phyloP scores from a whole-genome alignment of 1,139 yeast genomes.

The Dujonia santamariae region DNA sequence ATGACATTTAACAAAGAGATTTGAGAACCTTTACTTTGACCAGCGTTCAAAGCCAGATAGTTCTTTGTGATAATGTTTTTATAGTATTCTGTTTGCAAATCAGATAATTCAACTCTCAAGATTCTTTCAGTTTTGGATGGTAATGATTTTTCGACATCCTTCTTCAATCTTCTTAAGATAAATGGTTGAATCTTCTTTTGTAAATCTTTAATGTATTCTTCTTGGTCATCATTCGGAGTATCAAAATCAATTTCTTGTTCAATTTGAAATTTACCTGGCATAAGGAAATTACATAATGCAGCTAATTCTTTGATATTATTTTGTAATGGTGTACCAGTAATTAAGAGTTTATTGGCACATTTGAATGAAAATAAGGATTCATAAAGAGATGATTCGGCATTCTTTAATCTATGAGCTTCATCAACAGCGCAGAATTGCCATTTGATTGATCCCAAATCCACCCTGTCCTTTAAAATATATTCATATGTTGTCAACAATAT shows the following conservation, averaged over 20 bases:
- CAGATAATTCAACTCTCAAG: conserved; percentile 90
- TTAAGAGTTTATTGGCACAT: conserved; percentile 79
- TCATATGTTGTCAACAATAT: conserved; percentile 90
- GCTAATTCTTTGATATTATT: conserved; percentile 94
- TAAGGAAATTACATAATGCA: conserved; percentile 88
- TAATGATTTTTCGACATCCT: conserved; percentile 94
- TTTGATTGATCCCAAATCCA: conserved; percentile 73
- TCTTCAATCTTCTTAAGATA: conserved; percentile 86
- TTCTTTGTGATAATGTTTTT: conserved; percentile 89
- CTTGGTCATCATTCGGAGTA: conserved; percentile 82
- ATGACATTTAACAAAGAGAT: conserved; percentile 84
- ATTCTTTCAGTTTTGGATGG: conserved; percentile 96
- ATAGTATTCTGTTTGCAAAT: conserved; percentile 91
- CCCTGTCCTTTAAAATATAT: conserved; percentile 84
- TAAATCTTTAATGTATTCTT: conserved; percentile 78
- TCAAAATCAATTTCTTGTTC: conserved; percentile 96
- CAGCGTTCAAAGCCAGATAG: conserved; percentile 86
- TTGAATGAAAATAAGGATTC: conserved; percentile 83
- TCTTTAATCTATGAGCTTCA: conserved; percentile 95
- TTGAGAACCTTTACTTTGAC: conserved; percentile 67
- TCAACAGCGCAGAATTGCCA: conserved; percentile 99
- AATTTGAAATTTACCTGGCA: conserved; percentile 90
- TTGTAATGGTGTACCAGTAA: conserved; percentile 97
- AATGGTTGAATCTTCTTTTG: conserved; percentile 87
- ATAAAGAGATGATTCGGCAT: conserved; percentile 89